Base-by-base conservation (phyloP, 2,329 filamentous ascomycete genomes). In the Gaeumannomyces sp. region DNA sequence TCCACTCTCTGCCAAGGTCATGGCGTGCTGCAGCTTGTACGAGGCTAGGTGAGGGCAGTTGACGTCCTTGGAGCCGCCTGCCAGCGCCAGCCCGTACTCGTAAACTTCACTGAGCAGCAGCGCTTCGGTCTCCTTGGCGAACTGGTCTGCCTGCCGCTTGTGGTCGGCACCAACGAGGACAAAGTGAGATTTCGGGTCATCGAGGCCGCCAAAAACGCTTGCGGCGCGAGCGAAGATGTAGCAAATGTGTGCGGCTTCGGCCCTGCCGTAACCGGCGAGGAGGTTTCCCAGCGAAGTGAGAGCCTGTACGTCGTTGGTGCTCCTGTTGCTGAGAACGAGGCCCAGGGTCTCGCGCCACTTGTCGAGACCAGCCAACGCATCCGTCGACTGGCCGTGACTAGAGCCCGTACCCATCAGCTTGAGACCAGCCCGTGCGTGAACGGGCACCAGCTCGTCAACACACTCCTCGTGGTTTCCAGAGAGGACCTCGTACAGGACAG, bases 71-170 rank as follows among this genome's bases (percentile, higher is more conserved):
- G 83, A 81, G 33, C 81, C 80, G 28, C 83, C 84, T 2, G 89
- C 82, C 19, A 98, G 83, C 13, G 91, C 91, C 14, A 92, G 80
- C 0, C 91, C 93, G 74, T 92, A 98, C 74, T 99, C 95, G 72
- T 96, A 98, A 0, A 97, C 87, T 75, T 99, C 95, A 58, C 92
- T 98, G n/a, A 99, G 84, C 62, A 97, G 81, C n/a, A 97, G 85
- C 4, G 92, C 85, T 73, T 98, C 93, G 8, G 91, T 83, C 71
- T 98, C 93, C 68, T 89, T 87, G 64, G 88, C 88, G 67, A 93
- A 89, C 62, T 91, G 87, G 63, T 89, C 84, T 8, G 87, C 84
- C 66, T 89, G 85, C 61, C 85, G 85, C 66, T 85, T 83, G 75
- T 96, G 92, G 73, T 98, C 91, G 19, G 89, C 89, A 22, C 95